Evolutionary conservation across 768 basidiomycete species (phyloP), one percentile per base, ranked within the genome.

Genomic region (Phaffia tasmanica): DNA sequence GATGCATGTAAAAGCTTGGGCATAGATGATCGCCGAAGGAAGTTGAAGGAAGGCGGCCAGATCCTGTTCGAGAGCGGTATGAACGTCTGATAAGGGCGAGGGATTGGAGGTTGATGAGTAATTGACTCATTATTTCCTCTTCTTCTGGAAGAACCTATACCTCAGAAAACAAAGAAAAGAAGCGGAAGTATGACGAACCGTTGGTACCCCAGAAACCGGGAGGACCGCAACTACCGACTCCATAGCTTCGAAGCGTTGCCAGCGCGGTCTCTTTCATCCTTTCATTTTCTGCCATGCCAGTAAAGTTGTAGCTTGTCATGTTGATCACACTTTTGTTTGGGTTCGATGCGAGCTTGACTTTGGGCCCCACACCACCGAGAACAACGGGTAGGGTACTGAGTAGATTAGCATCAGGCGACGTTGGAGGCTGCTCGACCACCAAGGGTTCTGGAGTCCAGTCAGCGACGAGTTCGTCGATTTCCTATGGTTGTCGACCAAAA

Each of bases 121-220:
- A 11, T 11, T 42, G 6, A 42, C 35, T 4, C 11, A 42, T 11
- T 4, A 42, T 11, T 5, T 42, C 11, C 35, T 42, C 11, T 11
- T 42, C 35, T 42, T 63, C 50, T 55, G 29, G 27, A 21, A 21
- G 32, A 4, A 42, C 25, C 2, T 11, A 29, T 2, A 15, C 1
- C 29, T 19, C 3, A 23, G 30, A 60, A 2, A 29, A 54, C 11
- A 25, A 5, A n/a, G 47, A 23, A 25, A 29, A 62, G 48, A n/a
- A 15, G 50, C 32, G 51, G 27, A 56, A 48, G 16, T 46, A 35
- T 16, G 47, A 79, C 86, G 64, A 69, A 93, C 92, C 93, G 55
- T 95, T 80, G 1, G 89, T 94, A 18, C 94, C 94, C 75, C 98
- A 98, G 79, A 99, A 99, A 15, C 92, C 91, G 32, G 92, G 86